Evolutionary conservation across 2,329 filamentous ascomycete species (phyloP), one percentile per base, ranked within the genome.

Genomic region (Sporothrix schenckii): DNA sequence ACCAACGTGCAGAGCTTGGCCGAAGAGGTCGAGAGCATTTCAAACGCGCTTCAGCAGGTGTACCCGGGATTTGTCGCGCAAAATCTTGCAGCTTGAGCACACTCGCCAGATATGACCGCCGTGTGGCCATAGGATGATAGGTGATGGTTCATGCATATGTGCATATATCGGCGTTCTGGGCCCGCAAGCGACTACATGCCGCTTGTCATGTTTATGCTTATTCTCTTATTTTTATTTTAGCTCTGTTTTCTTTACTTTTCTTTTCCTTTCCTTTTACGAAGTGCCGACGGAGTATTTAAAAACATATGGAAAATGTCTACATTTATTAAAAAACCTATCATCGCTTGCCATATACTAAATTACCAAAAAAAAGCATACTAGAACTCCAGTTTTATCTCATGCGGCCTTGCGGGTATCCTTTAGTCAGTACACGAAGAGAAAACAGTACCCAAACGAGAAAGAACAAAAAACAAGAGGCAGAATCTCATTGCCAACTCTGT

Each of bases 1-100:
- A 85, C 87, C 44, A 96, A 96, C 75, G 92, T 98, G 24, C 90
- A 94, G 78, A 89, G 89, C 39, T 79, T 98, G 70, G 90, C 94
- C 2, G 93, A 98, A 60, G 74, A 76, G 78, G 92, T 97, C 6
- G 94, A 97, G 81, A 91, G 89, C 75, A 89, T 96, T 72, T 92
- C 92, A 19, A 93, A 92, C 56, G 87, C 90, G 74, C 85, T 98
- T 74, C 91, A 95, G 79, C 88, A 88, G 74, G 88, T 92, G 77
- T 93, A 94, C 79, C 93, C 95, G 27, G 91, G 13, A 5, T 66
- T 70, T 53, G 69, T 66, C 10, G 69, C 49, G n/a, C n/a, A 65
- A 16, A 70, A 70, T 14, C 10, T 70, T 53, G 61, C 30, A 2
- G 69, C 19, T n/a, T 70, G n/a, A 54, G 39, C 21, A 47, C 13